Evolutionary conservation across 345 rosid species (phyloP), one percentile per base, ranked within the genome.

Genomic region (Sonneratia alba): DNA sequence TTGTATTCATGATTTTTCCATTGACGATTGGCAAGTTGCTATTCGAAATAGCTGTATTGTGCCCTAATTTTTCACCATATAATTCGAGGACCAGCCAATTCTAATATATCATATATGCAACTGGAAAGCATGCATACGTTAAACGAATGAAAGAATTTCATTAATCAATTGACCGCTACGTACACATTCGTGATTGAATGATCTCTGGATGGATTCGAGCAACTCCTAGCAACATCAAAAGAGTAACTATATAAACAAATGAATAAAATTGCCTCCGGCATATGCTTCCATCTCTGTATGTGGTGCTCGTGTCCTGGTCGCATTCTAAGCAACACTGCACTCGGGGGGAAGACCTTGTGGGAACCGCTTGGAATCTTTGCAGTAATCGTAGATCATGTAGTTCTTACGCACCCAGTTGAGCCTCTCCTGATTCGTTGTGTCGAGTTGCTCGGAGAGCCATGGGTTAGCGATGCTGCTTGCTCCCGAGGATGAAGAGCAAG

Each of bases 371-470:
- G 79, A 12, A 59, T 87, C 91, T 0, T 75, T 36, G 67, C 91
- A 87, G n/a, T 83, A 87, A 36, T 85, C 82, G 64, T 87, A 85
- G 59, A 87, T 79, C 91, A 87, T 83, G 89, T 77, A 73, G 67
- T 83, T 88, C 47, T 72, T 79, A 43, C 82, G 87, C 66, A 83
- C 92, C 90, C 86, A 82, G 53, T 77, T 77, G 6, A 89, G 76
- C 71, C 76, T 81, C 70, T 64, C 67, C 66, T 72, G 81, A 59
- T 79, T 69, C 22, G 82, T 75, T 0, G 78, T 18, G 71, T 82
- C 91, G 0, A 86, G 78, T 78, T 73, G 73, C 70, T 81, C 80
- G 0, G 81, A 75, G 7, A 79, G 72, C 91, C 88, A 88, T 34
- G 59, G 59, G n/a, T 47, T 42, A 8, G 3, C 15, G 40, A 37